Conservation (phyloP, 1,139 yeast genomes). For the Debaryomycetaceae sp. region DNA sequence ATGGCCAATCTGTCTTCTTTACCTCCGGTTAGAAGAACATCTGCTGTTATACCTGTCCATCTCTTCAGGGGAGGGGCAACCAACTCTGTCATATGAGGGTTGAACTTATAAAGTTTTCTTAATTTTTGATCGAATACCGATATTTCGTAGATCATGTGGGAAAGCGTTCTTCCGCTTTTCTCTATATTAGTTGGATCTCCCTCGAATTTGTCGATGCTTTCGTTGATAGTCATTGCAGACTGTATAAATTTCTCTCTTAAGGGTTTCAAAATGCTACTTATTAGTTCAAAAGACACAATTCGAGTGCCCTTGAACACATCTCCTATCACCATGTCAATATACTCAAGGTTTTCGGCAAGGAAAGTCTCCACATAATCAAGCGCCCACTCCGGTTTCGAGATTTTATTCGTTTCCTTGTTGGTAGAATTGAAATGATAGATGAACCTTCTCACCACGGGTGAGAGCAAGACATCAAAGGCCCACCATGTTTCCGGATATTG, state of each 20-base stretch:
- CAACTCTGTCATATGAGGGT: slow-evolving; percentile 38
- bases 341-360: slow-evolving; percentile 39
- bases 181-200: slow-evolving; percentile 25
- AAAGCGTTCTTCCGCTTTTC: slow-evolving; percentile 46
- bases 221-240: slow-evolving; percentile 26
- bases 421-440: slow-evolving; percentile 66
- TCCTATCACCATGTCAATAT: slow-evolving; percentile 32
- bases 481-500: slow-evolving; percentile 48
- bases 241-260: slow-evolving; percentile 44
- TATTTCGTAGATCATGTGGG: slow-evolving; percentile 60
- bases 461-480: slow-evolving; percentile 56
- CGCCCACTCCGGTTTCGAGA: slow-evolving; percentile 83
- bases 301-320: slow-evolving; percentile 24
- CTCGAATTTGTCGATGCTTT: slow-evolving; percentile 16
- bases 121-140: slow-evolving; percentile 57
- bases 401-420: slow-evolving; percentile 58
- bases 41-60: slow-evolving; percentile 64
- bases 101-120: slow-evolving; percentile 51
- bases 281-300: slow-evolving; percentile 46
- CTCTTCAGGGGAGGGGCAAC: slow-evolving; percentile 28
- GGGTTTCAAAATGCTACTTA: slow-evolving; percentile 51
- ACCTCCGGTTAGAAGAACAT: slow-evolving; percentile 39
- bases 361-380: slow-evolving; percentile 53
- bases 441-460: slow-evolving; percentile 60
- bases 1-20: slow-evolving; percentile 31